phyloP scores from a whole-genome alignment of 2,329 filamentous ascomycete genomes.

The Trichoderma arundinaceum region DNA sequence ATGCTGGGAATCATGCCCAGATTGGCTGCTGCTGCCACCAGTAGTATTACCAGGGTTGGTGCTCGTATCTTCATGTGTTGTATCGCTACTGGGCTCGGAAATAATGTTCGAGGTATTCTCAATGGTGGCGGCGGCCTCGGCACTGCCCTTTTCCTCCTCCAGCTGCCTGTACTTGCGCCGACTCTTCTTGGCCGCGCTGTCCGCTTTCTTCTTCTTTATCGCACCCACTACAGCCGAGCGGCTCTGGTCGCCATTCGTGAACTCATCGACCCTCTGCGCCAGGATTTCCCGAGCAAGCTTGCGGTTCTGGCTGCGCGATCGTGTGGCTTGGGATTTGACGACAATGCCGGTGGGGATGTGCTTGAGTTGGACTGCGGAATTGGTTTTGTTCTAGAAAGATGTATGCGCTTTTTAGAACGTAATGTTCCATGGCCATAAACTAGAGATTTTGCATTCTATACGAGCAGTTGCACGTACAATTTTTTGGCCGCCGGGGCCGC shows the following conservation, averaged over 20 bases:
- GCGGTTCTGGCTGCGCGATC: slow-evolving; percentile 84
- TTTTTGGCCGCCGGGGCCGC: slow-evolving; percentile 92
- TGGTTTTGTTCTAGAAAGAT: slow-evolving; percentile 81
- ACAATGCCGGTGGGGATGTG: slow-evolving; percentile 91
- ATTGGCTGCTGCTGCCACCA: neutral
- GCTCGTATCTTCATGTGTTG: neutral
- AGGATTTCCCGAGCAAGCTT: slow-evolving; percentile 81
- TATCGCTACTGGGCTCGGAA: neutral
- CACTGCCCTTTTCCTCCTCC: slow-evolving; percentile 52
- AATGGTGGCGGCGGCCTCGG: slow-evolving; percentile 16
- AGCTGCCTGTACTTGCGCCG: slow-evolving; percentile 76
- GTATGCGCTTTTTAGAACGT: neutral
- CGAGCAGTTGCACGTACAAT: slow-evolving; percentile 65
- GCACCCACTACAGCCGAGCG: slow-evolving; percentile 68
- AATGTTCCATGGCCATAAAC: neutral
- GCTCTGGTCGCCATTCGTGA: slow-evolving; percentile 73
- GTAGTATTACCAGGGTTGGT: neutral
- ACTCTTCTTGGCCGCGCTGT: slow-evolving; percentile 80
- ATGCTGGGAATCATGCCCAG: slow-evolving; percentile 1
- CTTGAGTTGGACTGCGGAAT: slow-evolving; percentile 89
- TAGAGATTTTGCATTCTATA: neutral
- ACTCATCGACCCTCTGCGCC: slow-evolving; percentile 74
- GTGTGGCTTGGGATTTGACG: slow-evolving; percentile 90
- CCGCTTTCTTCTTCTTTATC: slow-evolving; percentile 70
- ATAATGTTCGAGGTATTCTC: neutral